phyloP scores from a whole-genome alignment of 1,139 yeast genomes.

The Yamadazyma dushanensis region DNA sequence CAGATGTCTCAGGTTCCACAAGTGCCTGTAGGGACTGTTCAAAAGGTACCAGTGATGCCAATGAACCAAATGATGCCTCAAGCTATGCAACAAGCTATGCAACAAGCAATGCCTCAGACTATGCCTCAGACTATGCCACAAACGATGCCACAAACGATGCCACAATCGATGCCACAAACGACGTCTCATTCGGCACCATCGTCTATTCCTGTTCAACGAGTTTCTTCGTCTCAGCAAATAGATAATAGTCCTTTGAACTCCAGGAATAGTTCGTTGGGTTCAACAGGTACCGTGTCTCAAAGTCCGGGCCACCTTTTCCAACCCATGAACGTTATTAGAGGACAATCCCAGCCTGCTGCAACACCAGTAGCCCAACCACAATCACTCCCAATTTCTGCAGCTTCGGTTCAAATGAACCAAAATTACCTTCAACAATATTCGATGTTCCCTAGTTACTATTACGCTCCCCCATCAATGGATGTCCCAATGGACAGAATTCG shows the following conservation, averaged over 20 bases:
- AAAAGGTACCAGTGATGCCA: no score
- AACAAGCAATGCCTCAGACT: no score
- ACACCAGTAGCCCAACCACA: neutral
- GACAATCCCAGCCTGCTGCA: neutral
- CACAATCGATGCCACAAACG: no score
- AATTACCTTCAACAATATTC: neutral
- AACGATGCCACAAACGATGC: no score
- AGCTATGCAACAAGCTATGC: no score
- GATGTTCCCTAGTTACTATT: neutral
- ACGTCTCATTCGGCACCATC: slow-evolving; percentile 2
- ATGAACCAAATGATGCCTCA: neutral
- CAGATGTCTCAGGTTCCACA: slow-evolving; percentile 1
- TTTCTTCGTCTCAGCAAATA: slow-evolving; percentile 1
- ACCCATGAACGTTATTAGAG: slow-evolving; percentile 1
- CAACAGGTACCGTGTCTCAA: neutral
- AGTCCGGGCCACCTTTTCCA: slow-evolving; percentile 3
- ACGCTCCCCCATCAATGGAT: neutral
- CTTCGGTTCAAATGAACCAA: neutral
- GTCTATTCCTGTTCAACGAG: slow-evolving; percentile 1
- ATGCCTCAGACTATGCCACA: no score
- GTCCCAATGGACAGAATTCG: neutral
- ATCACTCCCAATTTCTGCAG: neutral
- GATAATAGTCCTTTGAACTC: neutral
- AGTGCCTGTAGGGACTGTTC: no score
- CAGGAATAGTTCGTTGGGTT: neutral